These are phyloP conservation scores for Mortierella sp. DNA, from an alignment of 371 early-diverging fungal species.

Conservation along the genomic window DNA sequence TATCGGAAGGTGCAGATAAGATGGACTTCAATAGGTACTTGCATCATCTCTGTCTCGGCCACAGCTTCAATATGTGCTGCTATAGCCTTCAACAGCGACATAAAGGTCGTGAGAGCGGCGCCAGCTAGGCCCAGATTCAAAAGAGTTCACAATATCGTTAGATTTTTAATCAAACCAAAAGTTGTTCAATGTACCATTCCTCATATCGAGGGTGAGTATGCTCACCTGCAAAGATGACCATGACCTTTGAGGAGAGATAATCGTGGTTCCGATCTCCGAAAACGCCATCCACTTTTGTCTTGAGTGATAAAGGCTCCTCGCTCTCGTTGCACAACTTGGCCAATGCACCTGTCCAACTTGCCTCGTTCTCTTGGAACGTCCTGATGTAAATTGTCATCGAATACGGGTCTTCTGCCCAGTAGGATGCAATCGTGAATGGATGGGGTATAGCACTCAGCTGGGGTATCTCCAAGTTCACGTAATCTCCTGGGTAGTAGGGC, in stretches of 20 bases:
- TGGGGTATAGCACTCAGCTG: constrained; percentile 33
- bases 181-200: background rate
- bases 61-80: constrained; percentile 45
- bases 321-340: constrained; percentile 23
- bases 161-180: background rate
- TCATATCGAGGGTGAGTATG: background rate
- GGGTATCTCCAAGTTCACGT: constrained; percentile 44
- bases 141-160: background rate
- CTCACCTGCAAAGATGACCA: constrained; percentile 52
- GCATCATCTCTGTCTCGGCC: background rate
- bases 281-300: constrained; percentile 39
- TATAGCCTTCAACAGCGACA: constrained; percentile 42
- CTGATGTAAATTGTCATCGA: constrained; percentile 49
- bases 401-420: constrained; percentile 53
- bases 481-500: constrained; percentile 55
- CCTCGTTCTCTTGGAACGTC: constrained; percentile 30
- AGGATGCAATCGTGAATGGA: constrained; percentile 53
- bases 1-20: constrained; percentile 50
- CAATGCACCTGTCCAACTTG: constrained; percentile 43
- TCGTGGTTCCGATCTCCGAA: constrained; percentile 50
- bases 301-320: constrained; percentile 15
- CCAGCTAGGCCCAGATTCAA: constrained; percentile 24
- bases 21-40: constrained; percentile 23
- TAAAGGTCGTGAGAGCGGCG: constrained; percentile 49
- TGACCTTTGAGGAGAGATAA: constrained; percentile 27